These are phyloP conservation scores for Cunninghamia lanceolata DNA, from an alignment of 75 land plant species.

Conservation along the genomic window DNA sequence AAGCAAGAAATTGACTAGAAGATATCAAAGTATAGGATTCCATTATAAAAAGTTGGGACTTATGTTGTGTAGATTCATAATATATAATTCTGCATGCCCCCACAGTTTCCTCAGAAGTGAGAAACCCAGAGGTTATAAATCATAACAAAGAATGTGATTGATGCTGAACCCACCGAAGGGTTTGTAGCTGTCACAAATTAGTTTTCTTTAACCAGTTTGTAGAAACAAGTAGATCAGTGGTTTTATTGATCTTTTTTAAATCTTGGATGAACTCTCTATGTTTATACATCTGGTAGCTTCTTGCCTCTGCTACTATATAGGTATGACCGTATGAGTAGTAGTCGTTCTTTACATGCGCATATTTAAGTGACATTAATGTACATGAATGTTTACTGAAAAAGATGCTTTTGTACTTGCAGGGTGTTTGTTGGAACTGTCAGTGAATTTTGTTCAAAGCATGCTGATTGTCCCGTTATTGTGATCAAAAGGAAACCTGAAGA, in stretches of 20 bases:
- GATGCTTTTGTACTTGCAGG: conserved; percentile 32
- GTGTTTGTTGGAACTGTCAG: conserved; percentile 90
- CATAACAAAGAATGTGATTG: too few species aligned
- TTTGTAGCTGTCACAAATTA: neutral
- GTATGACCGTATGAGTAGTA: neutral
- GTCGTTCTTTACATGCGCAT: neutral
- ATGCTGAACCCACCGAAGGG: neutral
- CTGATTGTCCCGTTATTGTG: conserved; percentile 81
- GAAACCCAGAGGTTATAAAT: neutral
- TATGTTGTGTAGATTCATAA: neutral
- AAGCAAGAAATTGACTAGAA: neutral
- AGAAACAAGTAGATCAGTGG: neutral
- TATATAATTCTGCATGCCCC: neutral
- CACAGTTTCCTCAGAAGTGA: neutral
- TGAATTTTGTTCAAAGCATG: conserved; percentile 77
- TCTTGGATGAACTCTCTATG: neutral
- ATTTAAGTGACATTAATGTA: neutral
- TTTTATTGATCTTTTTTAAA: neutral
- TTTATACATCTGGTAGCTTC: neutral
- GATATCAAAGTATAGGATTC: neutral
- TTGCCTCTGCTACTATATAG: neutral
- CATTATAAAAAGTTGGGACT: neutral
- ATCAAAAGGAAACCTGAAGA: conserved; percentile 73
- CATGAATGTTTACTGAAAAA: neutral
- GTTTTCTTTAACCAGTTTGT: neutral